phyloP scores from a whole-genome alignment of 495 filamentous ascomycete genomes.

The Pseudoneurospora amorphoporcata region DNA sequence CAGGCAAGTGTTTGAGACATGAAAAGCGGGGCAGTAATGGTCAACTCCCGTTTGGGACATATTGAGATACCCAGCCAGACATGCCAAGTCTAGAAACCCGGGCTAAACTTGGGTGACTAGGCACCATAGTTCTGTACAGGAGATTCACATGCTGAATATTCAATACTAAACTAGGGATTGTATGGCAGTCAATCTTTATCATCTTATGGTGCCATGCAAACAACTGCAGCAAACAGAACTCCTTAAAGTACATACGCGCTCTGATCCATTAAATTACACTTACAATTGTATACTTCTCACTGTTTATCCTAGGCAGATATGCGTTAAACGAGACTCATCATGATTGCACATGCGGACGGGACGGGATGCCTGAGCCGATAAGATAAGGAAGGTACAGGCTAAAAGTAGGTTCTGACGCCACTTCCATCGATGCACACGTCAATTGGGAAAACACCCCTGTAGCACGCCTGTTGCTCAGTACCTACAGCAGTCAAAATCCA shows the following conservation, averaged over 20 bases:
- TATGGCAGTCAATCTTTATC: not conserved
- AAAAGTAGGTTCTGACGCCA: slow-evolving; percentile 10
- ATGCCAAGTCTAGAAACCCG: not conserved
- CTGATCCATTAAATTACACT: no score
- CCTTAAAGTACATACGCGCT: no score
- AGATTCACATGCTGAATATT: not conserved
- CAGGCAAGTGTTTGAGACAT: not conserved
- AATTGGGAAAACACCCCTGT: not conserved
- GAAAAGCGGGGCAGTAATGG: not conserved
- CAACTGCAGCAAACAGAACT: no score
- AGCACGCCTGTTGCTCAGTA: not conserved
- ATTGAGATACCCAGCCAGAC: not conserved
- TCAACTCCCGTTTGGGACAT: not conserved
- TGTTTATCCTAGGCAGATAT: no score
- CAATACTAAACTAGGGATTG: not conserved
- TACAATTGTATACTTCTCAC: no score
- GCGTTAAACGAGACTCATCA: no score
- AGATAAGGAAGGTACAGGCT: slow-evolving; percentile 1
- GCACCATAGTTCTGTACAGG: not conserved
- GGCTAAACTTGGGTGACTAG: not conserved
- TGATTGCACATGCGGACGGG: no score
- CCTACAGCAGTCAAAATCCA: not conserved
- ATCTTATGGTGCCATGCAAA: no score
- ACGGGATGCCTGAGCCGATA: not conserved
- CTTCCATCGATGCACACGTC: not conserved